These are phyloP conservation scores for Boletus smithii DNA, from an alignment of 1,284 basidiomycete species.

Conservation along the genomic window DNA sequence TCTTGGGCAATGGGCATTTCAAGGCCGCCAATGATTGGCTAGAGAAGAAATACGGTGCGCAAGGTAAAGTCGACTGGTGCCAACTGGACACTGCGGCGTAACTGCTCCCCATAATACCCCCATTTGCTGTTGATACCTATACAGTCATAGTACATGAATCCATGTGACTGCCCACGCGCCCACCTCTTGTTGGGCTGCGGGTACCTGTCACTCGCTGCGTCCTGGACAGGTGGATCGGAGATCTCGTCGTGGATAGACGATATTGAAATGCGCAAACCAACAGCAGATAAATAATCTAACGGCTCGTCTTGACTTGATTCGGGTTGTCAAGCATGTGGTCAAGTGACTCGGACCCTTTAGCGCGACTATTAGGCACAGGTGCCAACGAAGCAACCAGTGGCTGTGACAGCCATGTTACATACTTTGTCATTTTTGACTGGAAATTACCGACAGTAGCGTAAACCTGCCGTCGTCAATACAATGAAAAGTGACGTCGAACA, in stretches of 20 bases:
- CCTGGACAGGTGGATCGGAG: constrained; percentile 20
- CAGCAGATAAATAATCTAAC: constrained; percentile 2
- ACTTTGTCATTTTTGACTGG: constrained; percentile 23
- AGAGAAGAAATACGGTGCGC: constrained; percentile 66
- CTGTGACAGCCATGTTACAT: constrained; percentile 34
- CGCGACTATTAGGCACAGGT: constrained; percentile 12
- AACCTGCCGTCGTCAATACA: constrained; percentile 15
- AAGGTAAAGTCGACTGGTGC: constrained; percentile 76
- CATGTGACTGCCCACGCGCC: constrained; percentile 17
- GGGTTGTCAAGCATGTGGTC: constrained; percentile 3
- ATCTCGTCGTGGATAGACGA: constrained; percentile 20
- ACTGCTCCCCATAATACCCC: constrained; percentile 21
- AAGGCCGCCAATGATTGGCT: constrained; percentile 84
- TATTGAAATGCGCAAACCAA: constrained; percentile 31
- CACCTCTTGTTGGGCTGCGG: constrained; percentile 19
- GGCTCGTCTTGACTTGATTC: constrained; percentile 4
- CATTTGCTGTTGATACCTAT: constrained; percentile 27
- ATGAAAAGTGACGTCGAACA: constrained; percentile 24
- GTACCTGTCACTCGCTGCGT: constrained; percentile 11
- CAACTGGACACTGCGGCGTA: constrained; percentile 37
- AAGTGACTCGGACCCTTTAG: constrained; percentile 20
- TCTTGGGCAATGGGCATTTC: constrained; percentile 92
- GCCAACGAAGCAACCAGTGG: constrained; percentile 25
- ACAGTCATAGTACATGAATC: constrained; percentile 16
- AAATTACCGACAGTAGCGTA: constrained; percentile 30